phyloP scores from a whole-genome alignment of 2,329 filamentous ascomycete species.

The Cladosporium cucumerinum region DNA sequence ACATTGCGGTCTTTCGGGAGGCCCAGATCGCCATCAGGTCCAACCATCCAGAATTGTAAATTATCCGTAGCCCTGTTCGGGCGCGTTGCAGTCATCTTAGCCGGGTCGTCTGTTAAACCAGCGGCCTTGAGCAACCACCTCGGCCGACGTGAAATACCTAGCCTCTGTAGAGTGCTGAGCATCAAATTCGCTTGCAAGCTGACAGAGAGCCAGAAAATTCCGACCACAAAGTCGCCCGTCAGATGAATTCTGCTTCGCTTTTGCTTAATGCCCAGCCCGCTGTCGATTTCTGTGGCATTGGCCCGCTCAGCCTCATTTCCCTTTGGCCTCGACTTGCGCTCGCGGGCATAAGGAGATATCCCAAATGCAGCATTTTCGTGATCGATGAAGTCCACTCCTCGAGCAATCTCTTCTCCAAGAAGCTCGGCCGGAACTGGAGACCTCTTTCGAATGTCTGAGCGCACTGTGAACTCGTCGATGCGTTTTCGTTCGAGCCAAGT shows the following conservation, averaged over 20 bases:
- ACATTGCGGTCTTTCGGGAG: slow-evolving; percentile 62
- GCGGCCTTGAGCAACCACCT: slow-evolving; percentile 59
- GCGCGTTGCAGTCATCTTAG: not conserved
- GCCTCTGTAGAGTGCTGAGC: slow-evolving; percentile 52
- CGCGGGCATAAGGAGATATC: slow-evolving; percentile 60
- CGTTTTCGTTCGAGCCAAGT: slow-evolving; percentile 94
- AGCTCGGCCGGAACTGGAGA: slow-evolving; percentile 43
- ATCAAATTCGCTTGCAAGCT: slow-evolving; percentile 56
- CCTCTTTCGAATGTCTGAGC: slow-evolving; percentile 36
- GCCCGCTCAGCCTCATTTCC: slow-evolving; percentile 23
- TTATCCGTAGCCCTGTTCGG: not conserved
- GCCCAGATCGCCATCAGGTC: slow-evolving; percentile 51
- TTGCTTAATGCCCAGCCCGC: slow-evolving; percentile 76
- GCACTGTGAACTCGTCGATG: slow-evolving; percentile 62
- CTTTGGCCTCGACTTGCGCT: slow-evolving; percentile 52
- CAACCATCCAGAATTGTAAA: slow-evolving; percentile 51
- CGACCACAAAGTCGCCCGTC: slow-evolving; percentile 70
- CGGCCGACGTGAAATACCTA: slow-evolving; percentile 62
- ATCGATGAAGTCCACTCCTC: slow-evolving; percentile 34
- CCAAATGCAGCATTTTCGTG: slow-evolving; percentile 32
- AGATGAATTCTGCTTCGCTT: slow-evolving; percentile 75
- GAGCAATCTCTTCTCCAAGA: slow-evolving; percentile 40
- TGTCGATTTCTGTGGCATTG: slow-evolving; percentile 36
- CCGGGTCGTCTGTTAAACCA: slow-evolving; percentile 33
- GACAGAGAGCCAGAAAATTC: slow-evolving; percentile 65